These are phyloP conservation scores for Neofusicoccum sp. DNA, from an alignment of 2,329 filamentous ascomycete genomes.

Conservation along the genomic window DNA sequence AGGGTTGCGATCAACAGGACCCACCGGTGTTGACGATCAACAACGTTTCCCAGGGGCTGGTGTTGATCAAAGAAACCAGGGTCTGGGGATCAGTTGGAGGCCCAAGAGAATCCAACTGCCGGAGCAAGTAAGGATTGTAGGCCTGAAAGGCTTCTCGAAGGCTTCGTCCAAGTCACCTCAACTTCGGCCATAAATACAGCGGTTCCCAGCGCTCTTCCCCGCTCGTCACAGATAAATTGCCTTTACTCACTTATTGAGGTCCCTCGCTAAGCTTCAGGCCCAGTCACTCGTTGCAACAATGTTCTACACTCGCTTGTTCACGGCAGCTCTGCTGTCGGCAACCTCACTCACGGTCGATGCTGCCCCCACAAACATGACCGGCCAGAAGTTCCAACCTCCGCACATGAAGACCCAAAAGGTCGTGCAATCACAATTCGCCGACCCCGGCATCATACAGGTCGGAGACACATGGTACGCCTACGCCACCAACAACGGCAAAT, in stretches of 20 bases:
- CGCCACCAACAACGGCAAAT: constrained; percentile 27
- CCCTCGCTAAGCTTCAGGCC: not conserved
- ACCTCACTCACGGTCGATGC: not conserved
- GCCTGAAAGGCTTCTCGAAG: constrained; percentile 8
- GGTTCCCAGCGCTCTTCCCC: not conserved
- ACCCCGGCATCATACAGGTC: constrained; percentile 33
- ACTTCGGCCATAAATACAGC: constrained; percentile 5
- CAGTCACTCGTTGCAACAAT: not conserved
- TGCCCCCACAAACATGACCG: constrained; percentile 7
- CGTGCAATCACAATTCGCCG: constrained; percentile 30
- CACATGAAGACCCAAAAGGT: constrained; percentile 2
- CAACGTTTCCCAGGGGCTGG: not conserved
- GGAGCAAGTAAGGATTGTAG: not conserved
- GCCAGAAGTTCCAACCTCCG: not conserved
- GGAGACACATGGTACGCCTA: constrained; percentile 39
- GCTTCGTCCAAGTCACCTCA: not conserved
- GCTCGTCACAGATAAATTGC: not conserved
- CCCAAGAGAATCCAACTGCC: constrained; percentile 11
- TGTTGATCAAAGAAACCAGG: not conserved
- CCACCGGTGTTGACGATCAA: constrained; percentile 8
- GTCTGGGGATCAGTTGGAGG: constrained; percentile 1
- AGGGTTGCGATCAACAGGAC: constrained; percentile 15
- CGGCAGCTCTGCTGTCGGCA: constrained; percentile 8
- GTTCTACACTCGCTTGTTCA: constrained; percentile 5
- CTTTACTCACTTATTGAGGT: not conserved